Evolutionary conservation across 495 filamentous ascomycete genomes (phyloP).

Genomic region (Trypethelium eluteriae): DNA sequence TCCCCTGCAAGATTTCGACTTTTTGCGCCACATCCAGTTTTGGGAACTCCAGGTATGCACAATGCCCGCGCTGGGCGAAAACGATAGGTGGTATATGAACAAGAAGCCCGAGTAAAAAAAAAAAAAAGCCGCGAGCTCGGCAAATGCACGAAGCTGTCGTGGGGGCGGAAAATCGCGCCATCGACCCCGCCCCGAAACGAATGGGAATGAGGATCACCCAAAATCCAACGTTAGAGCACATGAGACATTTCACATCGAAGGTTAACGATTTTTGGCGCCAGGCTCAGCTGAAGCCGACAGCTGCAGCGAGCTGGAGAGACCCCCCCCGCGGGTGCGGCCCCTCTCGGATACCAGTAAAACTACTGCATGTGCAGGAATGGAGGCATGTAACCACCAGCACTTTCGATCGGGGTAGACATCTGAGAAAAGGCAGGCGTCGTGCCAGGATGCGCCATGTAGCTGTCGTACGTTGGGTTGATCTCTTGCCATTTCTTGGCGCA

Average conservation of each 20-base stretch:
- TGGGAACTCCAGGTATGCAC: slow-evolving; percentile 9
- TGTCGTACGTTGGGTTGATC: slow-evolving; percentile 27
- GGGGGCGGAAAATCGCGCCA: background rate
- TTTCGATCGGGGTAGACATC: slow-evolving; percentile 6
- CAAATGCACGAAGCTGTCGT: background rate
- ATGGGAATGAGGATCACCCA: background rate
- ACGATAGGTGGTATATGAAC: slow-evolving; percentile 9
- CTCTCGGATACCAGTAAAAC: background rate
- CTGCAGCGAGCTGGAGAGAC: background rate
- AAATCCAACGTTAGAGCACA: slow-evolving; percentile 7
- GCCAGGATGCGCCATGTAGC: slow-evolving; percentile 2
- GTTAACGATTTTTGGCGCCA: background rate
- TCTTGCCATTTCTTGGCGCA: slow-evolving; percentile 41
- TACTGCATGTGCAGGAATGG: slow-evolving; percentile 10
- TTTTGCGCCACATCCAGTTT: slow-evolving; percentile 1
- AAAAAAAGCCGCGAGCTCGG: background rate
- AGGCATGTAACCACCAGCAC: slow-evolving; percentile 4
- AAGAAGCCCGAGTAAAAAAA: slow-evolving; percentile 12
- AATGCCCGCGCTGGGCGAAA: background rate
- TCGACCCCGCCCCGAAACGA: background rate
- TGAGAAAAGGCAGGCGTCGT: slow-evolving; percentile 8
- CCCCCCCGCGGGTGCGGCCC: background rate
- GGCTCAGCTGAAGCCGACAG: background rate
- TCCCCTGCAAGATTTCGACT: background rate
- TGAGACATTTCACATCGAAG: slow-evolving; percentile 8